These are phyloP conservation scores for Tylopilus vinaceipallidus DNA, from an alignment of 768 basidiomycete species.

Conservation along the genomic window DNA sequence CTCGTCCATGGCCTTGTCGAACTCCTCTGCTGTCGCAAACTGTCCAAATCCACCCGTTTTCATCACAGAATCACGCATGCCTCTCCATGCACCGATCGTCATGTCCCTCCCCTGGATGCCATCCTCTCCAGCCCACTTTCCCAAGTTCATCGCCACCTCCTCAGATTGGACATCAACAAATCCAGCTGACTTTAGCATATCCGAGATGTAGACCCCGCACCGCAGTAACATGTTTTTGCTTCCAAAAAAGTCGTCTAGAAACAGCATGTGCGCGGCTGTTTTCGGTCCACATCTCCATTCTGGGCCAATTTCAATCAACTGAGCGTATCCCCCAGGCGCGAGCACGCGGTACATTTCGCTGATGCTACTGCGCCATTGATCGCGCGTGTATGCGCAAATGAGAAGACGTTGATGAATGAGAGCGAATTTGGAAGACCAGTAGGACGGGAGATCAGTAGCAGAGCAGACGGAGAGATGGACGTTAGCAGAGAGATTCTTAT, in stretches of 20 bases:
- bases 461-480: conserved; percentile 25
- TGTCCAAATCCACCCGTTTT: conserved; percentile 14
- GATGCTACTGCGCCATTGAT: conserved; percentile 28
- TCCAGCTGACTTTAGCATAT: conserved; percentile 19
- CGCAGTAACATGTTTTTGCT: conserved; percentile 10
- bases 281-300: conserved; percentile 14
- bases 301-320: conserved; percentile 30
- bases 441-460: conserved; percentile 27
- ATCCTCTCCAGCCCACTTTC: conserved; percentile 27
- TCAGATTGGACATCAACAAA: conserved; percentile 21
- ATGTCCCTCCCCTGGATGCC: conserved; percentile 17
- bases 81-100: conserved; percentile 20
- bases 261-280: conserved; percentile 7
- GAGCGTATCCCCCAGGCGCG: conserved; percentile 32
- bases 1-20: conserved; percentile 14
- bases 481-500: conserved; percentile 1
- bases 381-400: conserved; percentile 25
- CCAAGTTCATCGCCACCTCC: conserved; percentile 16
- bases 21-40: conserved; percentile 20
- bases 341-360: conserved; percentile 32
- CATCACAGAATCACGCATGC: conserved; percentile 22
- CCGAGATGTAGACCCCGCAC: conserved; percentile 13
- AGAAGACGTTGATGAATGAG: conserved; percentile 36
- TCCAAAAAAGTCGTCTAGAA: conserved; percentile 12
- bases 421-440: conserved; percentile 32